Base-by-base conservation (phyloP, 805 yeast species). In the Blastobotrys attinorum region DNA sequence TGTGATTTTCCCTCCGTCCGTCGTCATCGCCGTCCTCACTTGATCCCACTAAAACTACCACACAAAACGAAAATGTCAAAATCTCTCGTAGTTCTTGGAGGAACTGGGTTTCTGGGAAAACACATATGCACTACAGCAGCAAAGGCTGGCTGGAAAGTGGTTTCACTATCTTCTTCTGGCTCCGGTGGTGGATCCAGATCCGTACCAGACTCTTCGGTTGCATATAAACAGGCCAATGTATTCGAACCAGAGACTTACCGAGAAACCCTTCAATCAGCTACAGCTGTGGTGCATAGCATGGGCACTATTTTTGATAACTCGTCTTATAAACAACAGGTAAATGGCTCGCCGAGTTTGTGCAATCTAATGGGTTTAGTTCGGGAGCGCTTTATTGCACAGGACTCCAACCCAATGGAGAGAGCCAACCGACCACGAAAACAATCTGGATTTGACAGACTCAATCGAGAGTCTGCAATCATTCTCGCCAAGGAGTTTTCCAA, bases 241-340 rank as follows among this genome's bases (percentile, higher is more conserved):
- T 81, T 86, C 57, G 63, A 79, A 18, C 83, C 88, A 0, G 61
- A 69, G 1, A 67, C 83, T 0, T 85, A 85, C 56, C 51, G 56
- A 16, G 59, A 66, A 2, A 60, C 70, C 23, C 56, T 87, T 18
- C 47, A 55, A 29, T 70, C 71, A 31, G 74, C 79, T 1, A 67
- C 72, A 39, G 77, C 83, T 1, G 90, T 88, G 2, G 90, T 89
- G 11, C 96, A 88, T 59, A 74, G 92, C 0, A 68, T 88, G 42
- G 97, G 97, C 0, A 71, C 84, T 2, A 61, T 88, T 4, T 64
- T 86, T 32, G 92, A 83, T 49, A 76, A 83, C 53, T 46, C 53
- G 72, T 67, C 72, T 29, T 89, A 89, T 62, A 89, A 89, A 60
- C 62, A 69, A 4, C 31, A 22, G 15, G n/a, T 37, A 3, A 37